A percentile compares a stretch with the other conserved stretches of the same genome.
Conservation (phyloP, 1,284 basidiomycete genomes). For the Cystobasidium sp. region DNA sequence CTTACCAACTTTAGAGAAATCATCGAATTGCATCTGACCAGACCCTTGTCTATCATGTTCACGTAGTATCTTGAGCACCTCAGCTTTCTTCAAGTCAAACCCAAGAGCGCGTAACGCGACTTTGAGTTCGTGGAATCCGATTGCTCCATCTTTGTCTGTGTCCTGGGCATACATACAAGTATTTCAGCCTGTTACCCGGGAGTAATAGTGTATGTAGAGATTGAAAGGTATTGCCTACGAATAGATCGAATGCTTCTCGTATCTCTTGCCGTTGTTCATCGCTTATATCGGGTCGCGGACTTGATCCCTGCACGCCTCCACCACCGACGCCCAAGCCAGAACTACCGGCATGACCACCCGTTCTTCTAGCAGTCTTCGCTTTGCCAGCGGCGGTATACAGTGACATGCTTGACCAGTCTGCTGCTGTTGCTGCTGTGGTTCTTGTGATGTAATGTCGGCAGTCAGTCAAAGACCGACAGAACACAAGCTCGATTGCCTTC, state of each 20-base stretch:
- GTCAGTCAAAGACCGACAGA: background rate
- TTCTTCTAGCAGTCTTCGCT: slow-evolving; percentile 36
- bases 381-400: slow-evolving; percentile 40
- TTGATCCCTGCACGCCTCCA: background rate
- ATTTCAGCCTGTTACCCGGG: background rate
- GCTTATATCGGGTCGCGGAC: slow-evolving; percentile 61
- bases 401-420: slow-evolving; percentile 12
- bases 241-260: slow-evolving; percentile 97
- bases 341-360: slow-evolving; percentile 14
- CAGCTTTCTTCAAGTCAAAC: slow-evolving; percentile 97
- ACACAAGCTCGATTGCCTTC: slow-evolving; percentile 10
- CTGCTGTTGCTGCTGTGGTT: slow-evolving; percentile 12
- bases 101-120: slow-evolving; percentile 98
- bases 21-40: slow-evolving; percentile 91
- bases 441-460: background rate
- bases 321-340: slow-evolving; percentile 10
- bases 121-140: slow-evolving; percentile 98
- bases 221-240: slow-evolving; percentile 60
- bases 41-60: slow-evolving; percentile 89
- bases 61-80: slow-evolving; percentile 90
- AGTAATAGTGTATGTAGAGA: background rate
- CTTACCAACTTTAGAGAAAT: slow-evolving; percentile 95
- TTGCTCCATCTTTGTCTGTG: slow-evolving; percentile 54
- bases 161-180: slow-evolving; percentile 19
- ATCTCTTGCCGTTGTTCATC: slow-evolving; percentile 96